Conservation (phyloP, 306 rosid genomes). For the cucumber (Cucumis sativus) region DNA sequence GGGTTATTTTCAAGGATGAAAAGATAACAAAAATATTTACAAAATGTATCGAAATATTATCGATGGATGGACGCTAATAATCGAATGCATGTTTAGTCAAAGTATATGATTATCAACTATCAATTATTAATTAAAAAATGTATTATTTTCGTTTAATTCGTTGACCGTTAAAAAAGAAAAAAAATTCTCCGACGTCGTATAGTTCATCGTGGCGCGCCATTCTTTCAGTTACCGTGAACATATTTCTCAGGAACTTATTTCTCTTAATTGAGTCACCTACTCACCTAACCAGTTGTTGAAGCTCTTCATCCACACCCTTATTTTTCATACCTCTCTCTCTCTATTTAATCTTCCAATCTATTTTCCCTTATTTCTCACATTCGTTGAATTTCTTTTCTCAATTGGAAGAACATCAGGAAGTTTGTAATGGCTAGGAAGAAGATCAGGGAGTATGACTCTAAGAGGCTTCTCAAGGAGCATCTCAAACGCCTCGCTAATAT, state of each 20-base stretch:
- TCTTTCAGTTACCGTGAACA: not conserved
- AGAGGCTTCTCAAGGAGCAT: conserved; percentile 64
- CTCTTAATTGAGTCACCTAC: not conserved
- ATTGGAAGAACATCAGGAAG: not conserved
- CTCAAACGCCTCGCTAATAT: conserved; percentile 53
- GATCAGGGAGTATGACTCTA: conserved; percentile 79
- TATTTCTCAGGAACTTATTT: no score
- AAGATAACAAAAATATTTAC: no score
- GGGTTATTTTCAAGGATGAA: no score
- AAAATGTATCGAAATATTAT: no score
- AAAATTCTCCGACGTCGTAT: not conserved
- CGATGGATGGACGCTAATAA: no score
- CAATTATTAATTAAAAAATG: no score
- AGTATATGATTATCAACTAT: no score
- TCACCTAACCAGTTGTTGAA: not conserved
- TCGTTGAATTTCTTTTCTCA: not conserved
- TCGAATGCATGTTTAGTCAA: no score
- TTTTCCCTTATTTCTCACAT: not conserved
- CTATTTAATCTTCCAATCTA: not conserved
- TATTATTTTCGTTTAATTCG: not conserved
- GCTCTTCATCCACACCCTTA: not conserved
- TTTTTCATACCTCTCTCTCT: not conserved
- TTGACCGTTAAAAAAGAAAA: not conserved
- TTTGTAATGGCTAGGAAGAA: conserved; percentile 68
- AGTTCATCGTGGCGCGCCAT: not conserved